phyloP scores from a whole-genome alignment of 108 stramenopile species.

The Cylindrotheca fusiformis region DNA sequence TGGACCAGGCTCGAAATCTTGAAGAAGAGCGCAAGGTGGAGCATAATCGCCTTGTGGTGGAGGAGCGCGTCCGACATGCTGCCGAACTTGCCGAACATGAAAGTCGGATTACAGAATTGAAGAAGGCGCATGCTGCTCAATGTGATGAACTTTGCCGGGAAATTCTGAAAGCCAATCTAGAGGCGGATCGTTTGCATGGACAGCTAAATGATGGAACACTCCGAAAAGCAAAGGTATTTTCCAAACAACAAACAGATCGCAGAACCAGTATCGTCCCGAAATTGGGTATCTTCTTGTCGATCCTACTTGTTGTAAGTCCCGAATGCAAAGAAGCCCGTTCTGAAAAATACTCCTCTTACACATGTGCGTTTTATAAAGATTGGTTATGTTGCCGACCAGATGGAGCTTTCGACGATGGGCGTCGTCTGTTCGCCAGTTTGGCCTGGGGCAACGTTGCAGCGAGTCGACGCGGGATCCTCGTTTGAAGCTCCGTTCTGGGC shows the following conservation, averaged over 20 bases:
- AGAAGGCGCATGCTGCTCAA: conserved; percentile 19
- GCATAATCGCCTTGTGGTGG: conserved; percentile 3
- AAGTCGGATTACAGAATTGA: conserved; percentile 11
- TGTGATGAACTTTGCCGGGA: conserved; percentile 27
- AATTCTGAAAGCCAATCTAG: conserved; percentile 21
- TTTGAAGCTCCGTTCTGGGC: conserved; percentile 33
- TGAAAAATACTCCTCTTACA: too few species aligned
- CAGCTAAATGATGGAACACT: conserved; percentile 6
- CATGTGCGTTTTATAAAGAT: too few species aligned
- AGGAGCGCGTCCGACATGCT: conserved; percentile 7
- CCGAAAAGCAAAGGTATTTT: background rate
- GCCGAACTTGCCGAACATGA: conserved; percentile 1
- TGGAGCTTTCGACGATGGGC: conserved; percentile 8
- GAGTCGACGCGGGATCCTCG: conserved; percentile 3
- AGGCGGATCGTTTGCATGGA: conserved; percentile 27
- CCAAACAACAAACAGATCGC: too few species aligned
- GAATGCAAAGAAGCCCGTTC: too few species aligned
- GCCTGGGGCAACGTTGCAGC: conserved; percentile 9
- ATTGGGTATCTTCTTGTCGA: too few species aligned
- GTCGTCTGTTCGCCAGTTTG: conserved; percentile 20
- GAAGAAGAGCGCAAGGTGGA: conserved; percentile 24
- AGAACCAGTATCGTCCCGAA: too few species aligned
- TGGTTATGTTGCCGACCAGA: background rate
- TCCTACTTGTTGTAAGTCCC: too few species aligned
- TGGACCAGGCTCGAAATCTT: conserved; percentile 25